Percentiles rank a stretch among this genome's conserved stretches.
These are phyloP conservation scores for Populus davidiana DNA, from an alignment of 345 rosid genomes.

Conservation along the genomic window DNA sequence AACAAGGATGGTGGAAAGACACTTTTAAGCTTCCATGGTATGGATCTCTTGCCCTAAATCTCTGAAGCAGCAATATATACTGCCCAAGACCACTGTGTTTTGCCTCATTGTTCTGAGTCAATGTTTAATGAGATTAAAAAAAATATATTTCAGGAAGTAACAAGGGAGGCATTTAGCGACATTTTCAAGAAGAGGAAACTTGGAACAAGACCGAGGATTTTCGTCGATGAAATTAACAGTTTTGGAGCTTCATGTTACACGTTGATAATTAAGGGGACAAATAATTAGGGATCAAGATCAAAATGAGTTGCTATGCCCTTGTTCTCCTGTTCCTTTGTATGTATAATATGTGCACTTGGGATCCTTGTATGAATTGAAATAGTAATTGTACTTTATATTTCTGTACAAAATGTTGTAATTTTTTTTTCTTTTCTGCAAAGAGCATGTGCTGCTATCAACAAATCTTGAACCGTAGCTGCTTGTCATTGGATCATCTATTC, in stretches of 20 bases:
- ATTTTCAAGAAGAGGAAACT: not conserved
- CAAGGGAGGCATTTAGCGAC: not conserved
- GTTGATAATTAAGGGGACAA: not conserved
- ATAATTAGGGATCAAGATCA: not conserved
- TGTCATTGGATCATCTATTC: too few relatives aligned
- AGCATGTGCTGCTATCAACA: not conserved
- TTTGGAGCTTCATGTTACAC: constrained; percentile 8
- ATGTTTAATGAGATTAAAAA: not conserved
- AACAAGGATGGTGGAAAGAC: constrained; percentile 95
- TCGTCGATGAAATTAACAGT: not conserved
- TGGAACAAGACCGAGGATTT: not conserved
- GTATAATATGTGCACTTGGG: constrained; percentile 6
- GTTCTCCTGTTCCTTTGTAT: constrained; percentile 12
- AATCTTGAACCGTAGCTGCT: too few relatives aligned
- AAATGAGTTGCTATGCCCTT: not conserved
- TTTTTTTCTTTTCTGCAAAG: too few relatives aligned
- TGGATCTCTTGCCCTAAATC: constrained; percentile 17
- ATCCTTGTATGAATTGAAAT: too few relatives aligned
- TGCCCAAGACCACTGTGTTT: not conserved
- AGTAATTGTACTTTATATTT: too few relatives aligned
- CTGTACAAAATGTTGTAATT: not conserved
- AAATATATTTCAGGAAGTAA: constrained; percentile 25
- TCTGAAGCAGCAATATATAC: not conserved
- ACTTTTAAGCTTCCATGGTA: constrained; percentile 97
- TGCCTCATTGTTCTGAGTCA: not conserved